Conservation (phyloP, 169 alveolate species). For the Plasmodium vivax region DNA sequence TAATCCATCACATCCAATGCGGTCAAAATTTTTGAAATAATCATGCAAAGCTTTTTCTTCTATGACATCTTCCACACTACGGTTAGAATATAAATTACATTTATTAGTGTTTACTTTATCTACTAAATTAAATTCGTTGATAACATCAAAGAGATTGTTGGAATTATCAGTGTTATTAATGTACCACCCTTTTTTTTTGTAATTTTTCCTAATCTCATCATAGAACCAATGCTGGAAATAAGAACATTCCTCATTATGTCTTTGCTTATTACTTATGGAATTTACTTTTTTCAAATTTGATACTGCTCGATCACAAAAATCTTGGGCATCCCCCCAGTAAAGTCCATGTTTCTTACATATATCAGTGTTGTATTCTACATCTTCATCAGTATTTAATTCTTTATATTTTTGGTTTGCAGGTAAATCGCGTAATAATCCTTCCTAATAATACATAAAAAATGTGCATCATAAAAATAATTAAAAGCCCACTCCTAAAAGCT, state of each 20-base stretch:
- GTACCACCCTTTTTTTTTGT: background rate
- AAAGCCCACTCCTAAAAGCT: background rate
- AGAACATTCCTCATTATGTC: too few species aligned
- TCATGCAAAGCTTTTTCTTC: background rate
- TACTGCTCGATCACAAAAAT: too few species aligned
- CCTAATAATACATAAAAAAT: background rate
- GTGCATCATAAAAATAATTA: background rate
- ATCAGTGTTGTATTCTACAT: too few species aligned
- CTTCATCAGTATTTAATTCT: too few species aligned
- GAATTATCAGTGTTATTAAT: background rate
- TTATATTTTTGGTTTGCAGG: too few species aligned
- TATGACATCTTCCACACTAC: background rate
- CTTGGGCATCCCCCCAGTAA: too few species aligned
- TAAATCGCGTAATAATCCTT: too few species aligned
- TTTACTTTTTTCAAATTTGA: too few species aligned
- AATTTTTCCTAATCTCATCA: background rate
- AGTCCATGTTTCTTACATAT: too few species aligned
- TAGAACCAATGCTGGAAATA: background rate
- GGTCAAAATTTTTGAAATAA: too few species aligned
- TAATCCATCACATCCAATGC: background rate
- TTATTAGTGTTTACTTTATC: background rate
- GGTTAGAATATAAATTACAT: background rate
- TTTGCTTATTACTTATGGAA: too few species aligned
- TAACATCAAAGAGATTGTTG: background rate
- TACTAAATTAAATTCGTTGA: background rate